Conservation (phyloP, 2,329 filamentous ascomycete genomes). For the Cryphonectria parasitica region DNA sequence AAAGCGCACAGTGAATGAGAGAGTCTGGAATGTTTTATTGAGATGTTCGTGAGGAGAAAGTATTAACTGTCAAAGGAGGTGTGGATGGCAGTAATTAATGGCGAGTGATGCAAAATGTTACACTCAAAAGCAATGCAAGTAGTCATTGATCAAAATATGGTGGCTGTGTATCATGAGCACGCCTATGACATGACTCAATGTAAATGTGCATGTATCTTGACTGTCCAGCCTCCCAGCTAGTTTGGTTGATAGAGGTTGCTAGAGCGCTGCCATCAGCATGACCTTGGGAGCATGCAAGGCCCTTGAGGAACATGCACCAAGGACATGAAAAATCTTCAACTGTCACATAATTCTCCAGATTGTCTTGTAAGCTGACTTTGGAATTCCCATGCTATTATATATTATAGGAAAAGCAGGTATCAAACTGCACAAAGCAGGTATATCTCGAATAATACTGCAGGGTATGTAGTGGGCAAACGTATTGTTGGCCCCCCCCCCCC, state of each 20-base stretch:
- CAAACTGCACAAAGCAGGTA: not conserved
- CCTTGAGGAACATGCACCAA: no score
- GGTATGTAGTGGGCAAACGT: not conserved
- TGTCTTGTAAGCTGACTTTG: not conserved
- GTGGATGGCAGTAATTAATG: not conserved
- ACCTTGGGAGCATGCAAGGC: no score
- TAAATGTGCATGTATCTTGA: not conserved
- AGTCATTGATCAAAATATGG: no score
- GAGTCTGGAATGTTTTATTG: no score
- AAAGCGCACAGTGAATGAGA: no score
- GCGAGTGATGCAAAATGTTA: not conserved
- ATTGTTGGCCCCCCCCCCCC: not conserved
- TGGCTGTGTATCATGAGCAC: no score
- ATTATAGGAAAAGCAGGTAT: not conserved
- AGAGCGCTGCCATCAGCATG: no score
- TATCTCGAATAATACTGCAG: not conserved
- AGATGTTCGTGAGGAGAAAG: not conserved
- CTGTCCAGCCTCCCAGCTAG: not conserved
- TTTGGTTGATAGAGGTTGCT: not conserved
- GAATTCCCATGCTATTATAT: not conserved
- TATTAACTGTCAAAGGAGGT: not conserved
- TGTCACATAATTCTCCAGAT: not conserved
- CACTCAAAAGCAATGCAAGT: no score
- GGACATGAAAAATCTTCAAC: not conserved
- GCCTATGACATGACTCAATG: not conserved